Evolutionary conservation across 768 basidiomycete genomes (phyloP).

Genomic region (Macrolepiota dolichaula): DNA sequence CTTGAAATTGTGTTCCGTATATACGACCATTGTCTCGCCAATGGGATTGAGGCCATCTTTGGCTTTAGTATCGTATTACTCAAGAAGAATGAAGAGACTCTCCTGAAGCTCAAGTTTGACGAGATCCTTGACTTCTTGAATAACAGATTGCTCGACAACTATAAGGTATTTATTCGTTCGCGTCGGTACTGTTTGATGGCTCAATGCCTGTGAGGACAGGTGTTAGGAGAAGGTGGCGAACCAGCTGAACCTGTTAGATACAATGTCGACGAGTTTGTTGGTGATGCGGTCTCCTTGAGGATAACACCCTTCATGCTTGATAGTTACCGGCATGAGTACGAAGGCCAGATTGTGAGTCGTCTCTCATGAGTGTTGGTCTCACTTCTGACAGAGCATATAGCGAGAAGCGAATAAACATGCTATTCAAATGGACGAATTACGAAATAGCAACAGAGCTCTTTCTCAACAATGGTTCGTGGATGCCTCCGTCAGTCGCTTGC

Average conservation of each 20-base stretch:
- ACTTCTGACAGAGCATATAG: constrained; percentile 20
- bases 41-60: constrained; percentile 96
- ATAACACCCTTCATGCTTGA: constrained; percentile 98
- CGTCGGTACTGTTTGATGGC: not conserved
- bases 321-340: constrained; percentile 83
- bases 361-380: not conserved
- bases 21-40: constrained; percentile 94
- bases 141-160: constrained; percentile 75
- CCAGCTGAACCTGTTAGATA: constrained; percentile 38
- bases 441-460: constrained; percentile 75
- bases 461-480: constrained; percentile 72
- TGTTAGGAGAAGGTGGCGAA: constrained; percentile 21
- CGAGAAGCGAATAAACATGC: constrained; percentile 80
- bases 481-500: not conserved
- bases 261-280: constrained; percentile 78
- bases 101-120: constrained; percentile 87
- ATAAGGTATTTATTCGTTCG: constrained; percentile 47
- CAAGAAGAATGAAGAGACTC: constrained; percentile 78
- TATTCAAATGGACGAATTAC: constrained; percentile 76
- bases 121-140: constrained; percentile 86
- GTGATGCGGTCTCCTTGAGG: constrained; percentile 78
- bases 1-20: constrained; percentile 93
- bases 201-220: constrained; percentile 20
- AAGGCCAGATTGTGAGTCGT: constrained; percentile 57
- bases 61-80: constrained; percentile 88